These are phyloP conservation scores for Zygosaccharomyces pseudorouxii DNA, from an alignment of 805 yeast species.

Conservation along the genomic window DNA sequence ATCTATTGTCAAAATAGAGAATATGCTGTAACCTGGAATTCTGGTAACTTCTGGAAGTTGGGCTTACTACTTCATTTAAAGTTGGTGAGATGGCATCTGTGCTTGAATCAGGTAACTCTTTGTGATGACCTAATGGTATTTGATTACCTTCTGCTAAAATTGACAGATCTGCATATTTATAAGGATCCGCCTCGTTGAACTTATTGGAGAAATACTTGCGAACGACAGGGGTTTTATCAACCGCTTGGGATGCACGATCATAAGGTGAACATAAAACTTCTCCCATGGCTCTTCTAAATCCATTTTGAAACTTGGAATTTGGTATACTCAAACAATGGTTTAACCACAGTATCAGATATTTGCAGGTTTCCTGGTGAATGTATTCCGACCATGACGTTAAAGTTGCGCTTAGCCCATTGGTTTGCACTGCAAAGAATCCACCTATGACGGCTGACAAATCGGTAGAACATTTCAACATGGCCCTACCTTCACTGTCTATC, in stretches of 20 bases:
- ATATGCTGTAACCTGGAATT: conserved; percentile 55
- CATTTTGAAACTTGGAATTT: conserved; percentile 36
- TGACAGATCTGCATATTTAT: conserved; percentile 28
- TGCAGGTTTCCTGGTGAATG: conserved; percentile 44
- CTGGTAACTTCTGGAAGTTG: conserved; percentile 16
- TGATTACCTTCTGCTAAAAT: conserved; percentile 34
- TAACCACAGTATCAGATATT: conserved; percentile 50
- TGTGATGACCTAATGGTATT: conserved; percentile 37
- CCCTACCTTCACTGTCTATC: conserved; percentile 49
- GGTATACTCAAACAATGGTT: conserved; percentile 38
- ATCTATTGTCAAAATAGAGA: conserved; percentile 55
- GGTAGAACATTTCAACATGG: conserved; percentile 39
- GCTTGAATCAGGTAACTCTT: conserved; percentile 19
- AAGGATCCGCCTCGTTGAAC: conserved; percentile 16
- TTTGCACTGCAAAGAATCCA: conserved; percentile 40
- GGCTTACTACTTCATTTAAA: conserved; percentile 16
- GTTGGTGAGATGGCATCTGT: conserved; percentile 31
- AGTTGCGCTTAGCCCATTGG: conserved; percentile 52
- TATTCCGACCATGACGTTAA: conserved; percentile 49
- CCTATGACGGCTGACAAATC: conserved; percentile 28
- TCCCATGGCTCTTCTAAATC: conserved; percentile 41
- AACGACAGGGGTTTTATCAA: conserved; percentile 26
- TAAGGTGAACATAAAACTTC: conserved; percentile 38
- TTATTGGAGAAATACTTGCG: conserved; percentile 24
- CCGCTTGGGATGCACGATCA: conserved; percentile 12